A percentile compares a stretch with the other conserved stretches of the same genome.
phyloP scores from a whole-genome alignment of 2,329 filamentous ascomycete species.

The Arthrobotrys iridis region DNA sequence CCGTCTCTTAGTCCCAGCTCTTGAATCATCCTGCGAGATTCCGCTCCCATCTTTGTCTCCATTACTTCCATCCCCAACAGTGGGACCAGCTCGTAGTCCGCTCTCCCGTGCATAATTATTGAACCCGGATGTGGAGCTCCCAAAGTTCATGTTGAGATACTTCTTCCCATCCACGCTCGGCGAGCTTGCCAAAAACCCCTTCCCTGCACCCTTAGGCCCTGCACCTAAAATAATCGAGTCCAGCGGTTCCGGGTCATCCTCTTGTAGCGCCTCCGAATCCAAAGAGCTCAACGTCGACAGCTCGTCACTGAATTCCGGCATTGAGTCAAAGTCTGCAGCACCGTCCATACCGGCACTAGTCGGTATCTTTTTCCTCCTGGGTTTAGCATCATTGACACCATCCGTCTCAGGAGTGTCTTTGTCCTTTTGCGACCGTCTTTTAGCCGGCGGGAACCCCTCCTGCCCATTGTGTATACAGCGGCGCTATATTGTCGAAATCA shows the following conservation, averaged over 20 bases:
- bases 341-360: constrained; percentile 17
- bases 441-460: constrained; percentile 50
- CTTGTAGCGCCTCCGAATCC: constrained; percentile 35
- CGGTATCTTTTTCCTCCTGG: constrained; percentile 40
- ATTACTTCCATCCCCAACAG: constrained; percentile 4
- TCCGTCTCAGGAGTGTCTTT: constrained; percentile 41
- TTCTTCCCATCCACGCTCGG: constrained; percentile 25
- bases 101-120: constrained; percentile 21
- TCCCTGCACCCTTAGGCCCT: constrained; percentile 12
- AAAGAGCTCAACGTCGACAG: constrained; percentile 44
- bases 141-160: constrained; percentile 35
- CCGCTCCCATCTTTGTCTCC: constrained; percentile 18
- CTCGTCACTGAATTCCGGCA: constrained; percentile 39
- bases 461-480: constrained; percentile 53
- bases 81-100: constrained; percentile 16
- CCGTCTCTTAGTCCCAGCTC: constrained; percentile 47
- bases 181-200: constrained; percentile 20
- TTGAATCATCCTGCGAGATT: constrained; percentile 26
- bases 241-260: constrained; percentile 32
- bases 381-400: constrained; percentile 14
- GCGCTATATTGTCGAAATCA: constrained; percentile 24
- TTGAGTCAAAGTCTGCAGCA: constrained; percentile 36
- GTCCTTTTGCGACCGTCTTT: constrained; percentile 45
- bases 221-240: constrained; percentile 27
- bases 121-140: constrained; percentile 23